Base-by-base conservation (phyloP, 768 basidiomycete genomes). In the Heimioporus sp. region DNA sequence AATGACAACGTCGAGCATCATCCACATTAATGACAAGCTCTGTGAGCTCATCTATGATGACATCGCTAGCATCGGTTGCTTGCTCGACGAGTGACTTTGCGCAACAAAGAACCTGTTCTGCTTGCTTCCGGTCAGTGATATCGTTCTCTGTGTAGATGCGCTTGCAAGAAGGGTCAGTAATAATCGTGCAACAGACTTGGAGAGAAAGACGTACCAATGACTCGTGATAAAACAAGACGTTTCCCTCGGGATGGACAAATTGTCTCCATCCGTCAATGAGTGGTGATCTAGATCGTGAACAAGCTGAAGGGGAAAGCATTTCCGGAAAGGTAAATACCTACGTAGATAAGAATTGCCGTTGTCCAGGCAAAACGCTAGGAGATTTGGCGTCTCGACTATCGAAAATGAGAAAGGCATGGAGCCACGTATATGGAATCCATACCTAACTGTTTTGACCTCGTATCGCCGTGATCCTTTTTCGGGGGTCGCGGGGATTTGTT, bases 121-220 rank as follows among this genome's bases (percentile, higher is more conserved):
- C 41, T 43, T 17, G 30, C 17, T 32, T 20, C 10, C 3, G 10
- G 13, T 42, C 16, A 17, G 8, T 31, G 21, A 60, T 42, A 5
- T 60, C 37, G 21, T 31, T 39, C 39, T 60, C 59, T 24, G 58
- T 62, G 21, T 53, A 58, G 28, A 60, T 38, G 19, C 54, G 55
- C 60, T 62, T 34, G 36, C 16, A 45, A 35, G 46, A 1, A 2
- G 49, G 19, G 39, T 35, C 12, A 15, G 4, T 7, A 12, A 15
- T 35, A 35, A 35, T 15, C 4, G 34, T 12, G 15, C 34, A 35
- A 35, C 15, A 6, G 4, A 35, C 34, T 35, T 35, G 15, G 11
- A 15, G 15, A 35, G 34, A 35, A 11, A 35, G 34, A 7, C 34
- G 15, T 15, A 35, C 34, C 11, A 19, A 28, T 28, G 24, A 28